Base-by-base conservation (phyloP, 2,329 filamentous ascomycete genomes). In the Coleophoma crateriformis region DNA sequence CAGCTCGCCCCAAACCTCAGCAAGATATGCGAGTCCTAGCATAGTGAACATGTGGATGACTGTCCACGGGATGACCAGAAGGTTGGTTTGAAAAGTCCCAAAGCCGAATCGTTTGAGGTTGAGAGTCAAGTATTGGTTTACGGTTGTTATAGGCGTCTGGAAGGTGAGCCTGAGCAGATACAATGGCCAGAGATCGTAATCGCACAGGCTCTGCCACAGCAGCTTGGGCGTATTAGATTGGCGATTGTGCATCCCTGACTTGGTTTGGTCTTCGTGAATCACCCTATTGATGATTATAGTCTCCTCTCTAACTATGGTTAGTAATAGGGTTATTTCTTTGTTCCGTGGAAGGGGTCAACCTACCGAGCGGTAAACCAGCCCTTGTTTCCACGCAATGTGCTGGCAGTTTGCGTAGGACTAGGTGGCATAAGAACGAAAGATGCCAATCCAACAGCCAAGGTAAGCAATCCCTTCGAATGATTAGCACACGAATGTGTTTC, bases 211-310 rank as follows among this genome's bases (percentile, higher is more conserved):
- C 20, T 71, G 59, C 69, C 72, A 75, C 7, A 77, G 69, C 32
- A 69, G 64, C 1, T 54, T 62, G 7, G 67, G 62, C 1, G 70
- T 71, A 20, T 77, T 65, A 8, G 68, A 69, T 61, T 76, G 68
- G 43, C 74, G 68, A 49, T 76, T 77, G 53, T 74, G 68, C 71
- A 79, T 76, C 33, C 44, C 48, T 13, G 34, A 71, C 56, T 75
- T 75, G 5, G 67, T 66, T 7, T 75, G 76, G 50, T 78, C 77
- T 47, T 81, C 77, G 4, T 77, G 71, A 37, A 65, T 53, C 33
- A 83, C 71, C 33, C 75, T 75, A 57, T 84, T 85, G 8, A 84
- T 79, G 67, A 85, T 79, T 50, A 85, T 84, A 57, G 81, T 81
- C 59, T 83, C 78, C 48, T 83, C 80, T n/a, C 34, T 38, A 27